Evolutionary conservation across 2,329 filamentous ascomycete genomes (phyloP), one percentile per base, ranked within the genome.

Genomic region (Simplicillium sp.): DNA sequence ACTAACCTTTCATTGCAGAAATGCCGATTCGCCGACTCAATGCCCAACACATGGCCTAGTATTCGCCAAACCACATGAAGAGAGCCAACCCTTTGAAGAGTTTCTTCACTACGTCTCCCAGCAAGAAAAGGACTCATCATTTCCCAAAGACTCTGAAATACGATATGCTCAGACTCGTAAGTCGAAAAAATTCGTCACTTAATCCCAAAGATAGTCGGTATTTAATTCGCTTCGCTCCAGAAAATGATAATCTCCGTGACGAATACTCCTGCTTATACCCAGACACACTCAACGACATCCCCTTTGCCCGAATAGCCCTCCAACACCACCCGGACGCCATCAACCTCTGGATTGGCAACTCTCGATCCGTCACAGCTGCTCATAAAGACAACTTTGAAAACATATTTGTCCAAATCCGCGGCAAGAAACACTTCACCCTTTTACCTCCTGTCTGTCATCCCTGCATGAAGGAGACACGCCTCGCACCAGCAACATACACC

Each of bases 361-460:
- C 77, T 1, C 68, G 67, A 31, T 84, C 80, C 18, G 69, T 75
- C 1, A 89, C 85, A 0, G 80, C 82, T 1, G 59, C 89, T 40
- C 87, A 92, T 62, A 84, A 83, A 53, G 87, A 92, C 61, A 84
- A 84, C 52, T 90, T 89, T 58, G 85, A 92, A 58, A 92, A 92
- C 56, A 71, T 92, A 1, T 92, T 89, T 57, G 82, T 87, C 2
- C 85, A 90, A 53, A 60, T 90, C 12, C 58, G 78, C 1, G 87
- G 86, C 0, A 63, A 65, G 42, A 92, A 92, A 56, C 77, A 84
- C 49, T 92, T 92, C 50, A 72, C 80, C 0, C 66, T 92, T 2
- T 60, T 92, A 2, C 82, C 86, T n/a, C 80, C 85, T 0, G 58
- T 83, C 1, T 84, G 78, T 46, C 74, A 80, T 48, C 69, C 82